A percentile compares a stretch with the other conserved stretches of the same genome.
Conservation (phyloP, 768 basidiomycete genomes). For the Cantharellus cinnabarinus region DNA sequence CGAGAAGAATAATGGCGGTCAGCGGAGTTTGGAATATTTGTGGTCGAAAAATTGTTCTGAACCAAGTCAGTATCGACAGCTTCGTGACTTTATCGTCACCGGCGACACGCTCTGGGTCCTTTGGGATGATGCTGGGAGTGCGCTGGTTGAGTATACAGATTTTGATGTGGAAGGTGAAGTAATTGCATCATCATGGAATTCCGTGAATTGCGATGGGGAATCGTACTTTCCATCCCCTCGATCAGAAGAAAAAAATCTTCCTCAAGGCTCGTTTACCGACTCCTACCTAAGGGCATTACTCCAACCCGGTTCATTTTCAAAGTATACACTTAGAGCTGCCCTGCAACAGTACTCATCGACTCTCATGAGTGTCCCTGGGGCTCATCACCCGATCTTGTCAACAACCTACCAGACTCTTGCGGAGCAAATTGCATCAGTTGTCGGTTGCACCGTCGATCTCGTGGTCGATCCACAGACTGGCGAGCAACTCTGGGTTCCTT, state of each 20-base stretch:
- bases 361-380: conserved; percentile 37
- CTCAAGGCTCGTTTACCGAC: conserved; percentile 38
- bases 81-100: conserved; percentile 58
- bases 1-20: conserved; percentile 12
- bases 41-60: conserved; percentile 39
- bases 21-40: conserved; percentile 14
- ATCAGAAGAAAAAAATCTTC: conserved; percentile 63
- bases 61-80: conserved; percentile 42
- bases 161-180: conserved; percentile 22
- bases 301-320: conserved; percentile 75
- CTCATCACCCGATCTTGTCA: conserved; percentile 34
- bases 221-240: conserved; percentile 43
- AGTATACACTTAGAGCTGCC: conserved; percentile 58
- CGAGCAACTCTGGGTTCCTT: conserved; percentile 52
- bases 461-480: conserved; percentile 60
- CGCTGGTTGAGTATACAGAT: conserved; percentile 39
- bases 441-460: conserved; percentile 68
- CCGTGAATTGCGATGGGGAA: conserved; percentile 6
- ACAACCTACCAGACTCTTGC: conserved; percentile 42
- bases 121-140: conserved; percentile 67
- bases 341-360: conserved; percentile 64
- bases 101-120: conserved; percentile 37
- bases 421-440: conserved; percentile 62
- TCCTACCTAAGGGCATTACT: conserved; percentile 70
- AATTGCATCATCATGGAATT: conserved; percentile 8